These are phyloP conservation scores for Austroboletus festivus DNA, from an alignment of 768 basidiomycete genomes.

Conservation along the genomic window DNA sequence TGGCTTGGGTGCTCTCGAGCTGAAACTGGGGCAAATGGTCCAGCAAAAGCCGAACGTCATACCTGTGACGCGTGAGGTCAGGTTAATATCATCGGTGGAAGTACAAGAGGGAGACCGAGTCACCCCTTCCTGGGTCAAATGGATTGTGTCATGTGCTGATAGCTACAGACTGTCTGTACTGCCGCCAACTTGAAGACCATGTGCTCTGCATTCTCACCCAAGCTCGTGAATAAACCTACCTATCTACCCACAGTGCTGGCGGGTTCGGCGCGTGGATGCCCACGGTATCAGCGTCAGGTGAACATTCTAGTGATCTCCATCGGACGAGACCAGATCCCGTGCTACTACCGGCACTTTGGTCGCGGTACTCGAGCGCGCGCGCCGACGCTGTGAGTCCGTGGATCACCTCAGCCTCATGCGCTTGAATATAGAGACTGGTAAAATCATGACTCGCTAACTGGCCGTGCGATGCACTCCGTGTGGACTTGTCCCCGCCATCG, in stretches of 20 bases:
- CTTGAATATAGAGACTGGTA: slow-evolving; percentile 50
- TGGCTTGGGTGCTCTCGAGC: neutral
- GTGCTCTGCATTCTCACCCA: slow-evolving; percentile 6
- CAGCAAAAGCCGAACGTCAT: slow-evolving; percentile 75
- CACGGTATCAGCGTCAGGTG: slow-evolving; percentile 4
- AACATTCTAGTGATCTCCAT: slow-evolving; percentile 25
- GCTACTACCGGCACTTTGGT: slow-evolving; percentile 4
- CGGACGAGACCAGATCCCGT: slow-evolving; percentile 35
- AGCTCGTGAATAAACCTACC: slow-evolving; percentile 54
- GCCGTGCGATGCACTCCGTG: neutral
- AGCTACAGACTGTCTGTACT: slow-evolving; percentile 5
- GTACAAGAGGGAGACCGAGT: slow-evolving; percentile 19
- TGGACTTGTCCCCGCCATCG: slow-evolving; percentile 9
- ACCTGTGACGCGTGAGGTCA: slow-evolving; percentile 45
- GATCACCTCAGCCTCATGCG: slow-evolving; percentile 73
- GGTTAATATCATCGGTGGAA: slow-evolving; percentile 10
- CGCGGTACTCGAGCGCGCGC: slow-evolving; percentile 32
- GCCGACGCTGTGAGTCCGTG: slow-evolving; percentile 45
- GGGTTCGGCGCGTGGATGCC: neutral
- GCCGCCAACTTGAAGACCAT: slow-evolving; percentile 9
- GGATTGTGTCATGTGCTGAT: slow-evolving; percentile 4
- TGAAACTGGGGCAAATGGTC: slow-evolving; percentile 41
- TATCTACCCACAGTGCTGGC: slow-evolving; percentile 67
- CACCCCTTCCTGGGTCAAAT: slow-evolving; percentile 2
- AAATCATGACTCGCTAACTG: slow-evolving; percentile 2